Percentiles rank a stretch among this genome's conserved stretches.
phyloP scores from a whole-genome alignment of 2,329 filamentous ascomycete species.

The Nemania sp. region DNA sequence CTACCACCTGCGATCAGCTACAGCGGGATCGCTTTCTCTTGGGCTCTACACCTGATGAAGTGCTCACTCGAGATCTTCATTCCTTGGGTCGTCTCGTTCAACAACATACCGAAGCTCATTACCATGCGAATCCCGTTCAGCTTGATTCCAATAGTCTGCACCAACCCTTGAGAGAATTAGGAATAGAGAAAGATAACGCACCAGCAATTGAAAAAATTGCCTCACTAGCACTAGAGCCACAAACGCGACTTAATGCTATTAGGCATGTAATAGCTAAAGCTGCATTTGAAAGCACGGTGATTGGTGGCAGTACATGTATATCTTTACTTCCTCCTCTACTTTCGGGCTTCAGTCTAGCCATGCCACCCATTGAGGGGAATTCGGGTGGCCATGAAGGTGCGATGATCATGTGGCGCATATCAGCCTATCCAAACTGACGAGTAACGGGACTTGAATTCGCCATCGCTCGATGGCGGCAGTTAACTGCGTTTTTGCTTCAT shows the following conservation, averaged over 20 bases:
- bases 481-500: conserved; percentile 58
- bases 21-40: conserved; percentile 52
- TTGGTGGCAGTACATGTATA: conserved; percentile 46
- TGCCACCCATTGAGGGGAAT: conserved; percentile 48
- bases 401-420: conserved; percentile 6
- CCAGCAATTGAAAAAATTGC: conserved; percentile 40
- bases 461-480: conserved; percentile 56
- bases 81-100: conserved; percentile 53
- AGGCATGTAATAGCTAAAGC: conserved; percentile 55
- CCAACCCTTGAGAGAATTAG: conserved; percentile 45
- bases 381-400: conserved; percentile 50
- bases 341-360: conserved; percentile 49
- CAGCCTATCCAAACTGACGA: background rate
- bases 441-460: conserved; percentile 49
- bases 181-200: conserved; percentile 27
- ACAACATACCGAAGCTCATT: conserved; percentile 57
- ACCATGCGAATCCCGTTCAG: conserved; percentile 49
- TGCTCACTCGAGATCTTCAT: conserved; percentile 51
- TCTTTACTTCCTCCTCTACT: conserved; percentile 55
- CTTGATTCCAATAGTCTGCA: conserved; percentile 47
- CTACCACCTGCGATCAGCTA: conserved; percentile 9
- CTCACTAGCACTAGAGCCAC: conserved; percentile 46
- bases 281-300: conserved; percentile 51
- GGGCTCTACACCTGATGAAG: conserved; percentile 52
- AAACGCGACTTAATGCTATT: conserved; percentile 52